These are phyloP conservation scores for Calophaca sinica DNA, from an alignment of 306 rosid genomes.

Conservation along the genomic window DNA sequence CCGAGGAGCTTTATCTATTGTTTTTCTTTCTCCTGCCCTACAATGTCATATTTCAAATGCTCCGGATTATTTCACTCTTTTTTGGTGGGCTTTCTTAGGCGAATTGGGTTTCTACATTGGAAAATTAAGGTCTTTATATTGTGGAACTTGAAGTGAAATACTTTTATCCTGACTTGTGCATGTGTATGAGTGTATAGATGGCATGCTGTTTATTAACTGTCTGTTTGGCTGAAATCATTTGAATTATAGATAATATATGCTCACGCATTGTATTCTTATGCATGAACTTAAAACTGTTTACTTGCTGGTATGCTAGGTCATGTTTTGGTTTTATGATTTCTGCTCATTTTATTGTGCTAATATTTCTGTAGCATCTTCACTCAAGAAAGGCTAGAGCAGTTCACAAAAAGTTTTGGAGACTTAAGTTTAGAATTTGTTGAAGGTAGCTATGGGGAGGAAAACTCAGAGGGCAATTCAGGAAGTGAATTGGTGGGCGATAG, in stretches of 20 bases:
- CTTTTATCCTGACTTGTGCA: background rate
- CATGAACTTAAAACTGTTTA: conserved; percentile 15
- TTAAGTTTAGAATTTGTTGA: conserved; percentile 66
- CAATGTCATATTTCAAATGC: background rate
- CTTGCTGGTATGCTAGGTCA: conserved; percentile 19
- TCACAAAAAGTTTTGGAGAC: conserved; percentile 73
- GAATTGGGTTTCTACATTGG: conserved; percentile 34
- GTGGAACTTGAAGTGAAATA: conserved; percentile 2
- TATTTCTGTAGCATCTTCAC: conserved; percentile 83
- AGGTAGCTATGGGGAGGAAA: conserved; percentile 59
- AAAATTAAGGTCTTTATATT: conserved; percentile 30
- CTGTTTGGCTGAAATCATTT: conserved; percentile 29
- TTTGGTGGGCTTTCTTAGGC: background rate
- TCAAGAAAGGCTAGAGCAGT: conserved; percentile 92
- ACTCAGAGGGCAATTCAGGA: conserved; percentile 53
- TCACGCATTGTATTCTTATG: conserved; percentile 13
- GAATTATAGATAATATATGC: conserved; percentile 30
- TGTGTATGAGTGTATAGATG: background rate
- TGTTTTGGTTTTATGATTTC: conserved; percentile 17
- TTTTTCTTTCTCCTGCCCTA: conserved; percentile 27
- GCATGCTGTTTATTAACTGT: conserved; percentile 5
- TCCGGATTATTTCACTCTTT: background rate
- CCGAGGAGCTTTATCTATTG: conserved; percentile 4
- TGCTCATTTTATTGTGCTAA: conserved; percentile 51
- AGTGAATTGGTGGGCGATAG: conserved; percentile 44